Base-by-base conservation (phyloP, 805 yeast genomes). In the Cyberlindnera xishuangbannaensis region DNA sequence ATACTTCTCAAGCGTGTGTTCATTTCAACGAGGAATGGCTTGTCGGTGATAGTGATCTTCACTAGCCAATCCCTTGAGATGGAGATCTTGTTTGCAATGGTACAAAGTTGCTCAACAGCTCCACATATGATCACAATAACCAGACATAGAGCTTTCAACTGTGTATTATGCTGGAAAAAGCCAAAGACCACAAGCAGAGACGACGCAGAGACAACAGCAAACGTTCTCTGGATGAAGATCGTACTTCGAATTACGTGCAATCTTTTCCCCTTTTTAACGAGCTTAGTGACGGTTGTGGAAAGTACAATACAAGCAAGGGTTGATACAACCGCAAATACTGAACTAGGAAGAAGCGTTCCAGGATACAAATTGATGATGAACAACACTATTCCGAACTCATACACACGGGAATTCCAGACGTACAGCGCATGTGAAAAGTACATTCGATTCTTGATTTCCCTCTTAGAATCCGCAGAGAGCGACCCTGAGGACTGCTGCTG, bases 51-150 rank as follows among this genome's bases (percentile, higher is more conserved):
- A 15, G 50, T 40, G 15, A 63, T 58, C 9, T 56, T 64, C 4
- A 60, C 60, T 2, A 64, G 55, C 69, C 69, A 63, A 40, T 63
- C 69, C 22, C 67, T 47, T 25, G 61, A 64, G 13, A 63, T 58
- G 4, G 65, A 43, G n/a, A 64, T 54, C 19, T 52, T 53, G 40
- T 64, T 64, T 20, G 61, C 48, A 25, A 58, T 50, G 4, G 61
- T 44, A 30, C 53, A 52, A 13, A 59, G 42, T 27, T 49, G 55
- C 40, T 63, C 67, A 13, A 54, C 47, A 25, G 62, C 51, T 4
- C 64, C 68, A 29, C 57, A 38, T 0, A 42, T 20, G 5, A 56
- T 39, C 7, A 55, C 54, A 10, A 59, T 28, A 7, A 40, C 37
- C 5, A 45, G 34, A n/a, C 36, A 30, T 10, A 21, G 6, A 7